These are phyloP conservation scores for Bromus sterilis DNA, from an alignment of 176 grass and related monocot species.

Conservation along the genomic window DNA sequence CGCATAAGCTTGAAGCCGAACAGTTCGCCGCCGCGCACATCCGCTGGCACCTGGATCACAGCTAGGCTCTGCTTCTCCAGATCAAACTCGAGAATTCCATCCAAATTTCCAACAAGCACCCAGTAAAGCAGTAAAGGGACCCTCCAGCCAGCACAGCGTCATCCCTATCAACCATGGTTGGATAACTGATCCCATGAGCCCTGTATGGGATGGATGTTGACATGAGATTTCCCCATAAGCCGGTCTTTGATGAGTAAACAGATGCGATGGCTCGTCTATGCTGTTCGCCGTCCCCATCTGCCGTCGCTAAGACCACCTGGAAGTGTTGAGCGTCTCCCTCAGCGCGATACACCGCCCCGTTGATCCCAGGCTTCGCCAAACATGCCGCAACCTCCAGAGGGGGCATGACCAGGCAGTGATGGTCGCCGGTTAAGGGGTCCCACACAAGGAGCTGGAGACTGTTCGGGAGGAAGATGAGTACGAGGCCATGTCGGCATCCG, in stretches of 20 bases:
- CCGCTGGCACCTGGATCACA: background rate
- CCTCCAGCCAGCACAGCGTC: background rate
- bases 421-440: background rate
- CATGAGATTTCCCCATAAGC: background rate
- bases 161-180: background rate
- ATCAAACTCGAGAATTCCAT: background rate
- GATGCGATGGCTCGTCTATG: background rate
- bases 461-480: no score
- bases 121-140: background rate
- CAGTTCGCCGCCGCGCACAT: background rate
- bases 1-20: background rate
- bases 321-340: background rate
- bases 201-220: background rate
- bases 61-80: background rate
- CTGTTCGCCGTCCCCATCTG: background rate
- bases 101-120: background rate
- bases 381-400: background rate
- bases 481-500: no score
- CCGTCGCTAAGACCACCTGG: background rate
- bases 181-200: background rate
- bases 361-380: background rate
- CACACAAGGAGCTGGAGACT: background rate
- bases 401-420: background rate
- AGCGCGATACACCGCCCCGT: background rate
- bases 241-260: background rate